These are phyloP conservation scores for Boeremia lycopersici DNA, from an alignment of 2,329 filamentous ascomycete species.

Conservation along the genomic window DNA sequence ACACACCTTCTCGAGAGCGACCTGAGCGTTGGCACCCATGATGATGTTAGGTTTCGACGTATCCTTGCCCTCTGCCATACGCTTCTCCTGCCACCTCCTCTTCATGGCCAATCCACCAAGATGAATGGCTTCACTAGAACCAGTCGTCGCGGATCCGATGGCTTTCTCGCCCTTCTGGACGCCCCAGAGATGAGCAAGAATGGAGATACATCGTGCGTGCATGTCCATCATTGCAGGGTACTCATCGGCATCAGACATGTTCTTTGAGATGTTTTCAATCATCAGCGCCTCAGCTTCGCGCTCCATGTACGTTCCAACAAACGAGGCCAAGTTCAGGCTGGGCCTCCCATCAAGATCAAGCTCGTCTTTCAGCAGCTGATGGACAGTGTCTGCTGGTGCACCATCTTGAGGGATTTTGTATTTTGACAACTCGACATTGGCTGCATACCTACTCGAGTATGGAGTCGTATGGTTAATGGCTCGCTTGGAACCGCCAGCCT, in stretches of 20 bases:
- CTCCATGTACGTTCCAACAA: constrained; percentile 76
- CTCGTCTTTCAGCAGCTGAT: constrained; percentile 62
- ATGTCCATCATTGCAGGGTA: constrained; percentile 57
- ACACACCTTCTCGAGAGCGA: constrained; percentile 68
- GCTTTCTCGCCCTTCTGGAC: constrained; percentile 66
- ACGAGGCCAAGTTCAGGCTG: constrained; percentile 70
- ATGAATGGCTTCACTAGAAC: constrained; percentile 73
- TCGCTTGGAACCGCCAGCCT: constrained; percentile 45
- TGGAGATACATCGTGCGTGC: constrained; percentile 71
- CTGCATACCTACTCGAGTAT: constrained; percentile 64
- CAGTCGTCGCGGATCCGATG: constrained; percentile 72
- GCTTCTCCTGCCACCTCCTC: constrained; percentile 71
- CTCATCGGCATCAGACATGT: constrained; percentile 69
- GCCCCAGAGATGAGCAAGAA: constrained; percentile 71
- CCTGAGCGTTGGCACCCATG: constrained; percentile 76
- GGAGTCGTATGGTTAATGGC: constrained; percentile 59
- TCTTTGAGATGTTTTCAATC: constrained; percentile 72
- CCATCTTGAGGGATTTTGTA: constrained; percentile 64
- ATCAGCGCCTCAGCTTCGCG: constrained; percentile 68
- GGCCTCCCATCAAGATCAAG: constrained; percentile 56
- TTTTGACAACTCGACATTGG: constrained; percentile 62
- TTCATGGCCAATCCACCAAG: constrained; percentile 72
- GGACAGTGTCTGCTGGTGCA: constrained; percentile 66
- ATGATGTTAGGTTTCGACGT: constrained; percentile 71
- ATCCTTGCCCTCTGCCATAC: constrained; percentile 66